Conservation (phyloP, 75 land plant species). For the Chamaecyparis obtusa region DNA sequence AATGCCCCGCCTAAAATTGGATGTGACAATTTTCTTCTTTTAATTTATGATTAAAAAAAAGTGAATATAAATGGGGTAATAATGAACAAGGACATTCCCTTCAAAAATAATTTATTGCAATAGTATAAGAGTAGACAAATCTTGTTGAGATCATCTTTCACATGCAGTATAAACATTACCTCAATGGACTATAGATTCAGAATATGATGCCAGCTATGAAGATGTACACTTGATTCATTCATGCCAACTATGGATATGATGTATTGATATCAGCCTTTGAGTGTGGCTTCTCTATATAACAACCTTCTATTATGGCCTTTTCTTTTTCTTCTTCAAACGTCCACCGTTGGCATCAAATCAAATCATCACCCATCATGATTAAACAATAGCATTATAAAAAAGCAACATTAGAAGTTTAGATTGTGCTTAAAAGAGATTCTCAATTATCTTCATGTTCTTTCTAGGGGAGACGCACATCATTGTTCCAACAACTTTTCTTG, state of each 20-base stretch:
- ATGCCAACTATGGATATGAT: neutral
- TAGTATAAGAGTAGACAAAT: too few species aligned
- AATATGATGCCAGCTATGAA: neutral
- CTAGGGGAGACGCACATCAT: slow-evolving; percentile 2
- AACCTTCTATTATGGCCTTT: neutral
- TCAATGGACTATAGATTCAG: too few species aligned
- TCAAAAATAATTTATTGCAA: too few species aligned
- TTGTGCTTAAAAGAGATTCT: slow-evolving; percentile 1
- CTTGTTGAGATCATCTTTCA: neutral
- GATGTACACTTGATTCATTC: neutral
- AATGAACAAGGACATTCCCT: too few species aligned
- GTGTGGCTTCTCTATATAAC: neutral
- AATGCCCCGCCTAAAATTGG: too few species aligned
- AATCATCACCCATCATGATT: neutral
- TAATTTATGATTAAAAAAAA: too few species aligned
- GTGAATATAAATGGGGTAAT: too few species aligned
- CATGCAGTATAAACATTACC: too few species aligned
- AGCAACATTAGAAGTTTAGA: neutral
- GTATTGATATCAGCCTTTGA: neutral
- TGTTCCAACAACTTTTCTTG: slow-evolving; percentile 6
- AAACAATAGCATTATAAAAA: slow-evolving; percentile 2
- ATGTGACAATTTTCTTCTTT: too few species aligned
- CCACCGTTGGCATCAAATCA: slow-evolving; percentile 3
- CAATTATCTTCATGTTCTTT: neutral
- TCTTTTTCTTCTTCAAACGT: neutral